phyloP scores from a whole-genome alignment of 129 eudicot genomes.

The Centella asiatica region DNA sequence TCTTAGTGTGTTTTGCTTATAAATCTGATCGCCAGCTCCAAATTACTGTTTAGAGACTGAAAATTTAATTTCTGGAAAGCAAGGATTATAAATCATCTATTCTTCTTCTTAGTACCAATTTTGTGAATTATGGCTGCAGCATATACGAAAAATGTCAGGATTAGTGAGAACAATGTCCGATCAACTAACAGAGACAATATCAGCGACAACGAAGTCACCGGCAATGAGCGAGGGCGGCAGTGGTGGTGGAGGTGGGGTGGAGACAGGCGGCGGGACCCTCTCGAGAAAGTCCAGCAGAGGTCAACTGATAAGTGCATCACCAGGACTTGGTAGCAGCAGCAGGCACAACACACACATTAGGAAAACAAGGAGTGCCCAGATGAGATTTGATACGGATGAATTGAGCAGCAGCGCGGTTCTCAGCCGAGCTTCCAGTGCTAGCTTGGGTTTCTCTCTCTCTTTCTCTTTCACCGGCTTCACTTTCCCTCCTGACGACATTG shows the following conservation, averaged over 20 bases:
- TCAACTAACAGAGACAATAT: conserved; percentile 51
- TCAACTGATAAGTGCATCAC: conserved; percentile 40
- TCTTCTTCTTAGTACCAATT: too few species aligned
- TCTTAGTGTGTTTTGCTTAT: too few species aligned
- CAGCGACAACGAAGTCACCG: conserved; percentile 48
- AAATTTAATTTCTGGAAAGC: too few species aligned
- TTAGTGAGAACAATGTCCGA: conserved; percentile 71
- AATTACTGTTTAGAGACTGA: too few species aligned
- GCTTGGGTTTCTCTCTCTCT: conserved; percentile 77
- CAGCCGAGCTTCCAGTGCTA: conserved; percentile 91
- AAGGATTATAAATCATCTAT: too few species aligned
- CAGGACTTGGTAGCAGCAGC: conserved; percentile 34
- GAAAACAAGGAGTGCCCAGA: conserved; percentile 81
- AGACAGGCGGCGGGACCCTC: conserved; percentile 23
- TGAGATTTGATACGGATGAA: conserved; percentile 72
- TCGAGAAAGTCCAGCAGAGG: conserved; percentile 67
- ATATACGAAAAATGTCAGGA: conserved; percentile 15
- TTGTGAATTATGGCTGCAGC: neutral
- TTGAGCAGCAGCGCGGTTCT: conserved; percentile 78
- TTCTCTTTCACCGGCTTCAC: conserved; percentile 85
- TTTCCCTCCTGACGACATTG: conserved; percentile 71
- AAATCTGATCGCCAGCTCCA: too few species aligned
- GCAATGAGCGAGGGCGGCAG: conserved; percentile 20
- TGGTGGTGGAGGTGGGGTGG: conserved; percentile 20
- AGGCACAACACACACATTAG: conserved; percentile 65